Base-by-base conservation (phyloP, 1,139 yeast species). In the Zygoascus meyerae region DNA sequence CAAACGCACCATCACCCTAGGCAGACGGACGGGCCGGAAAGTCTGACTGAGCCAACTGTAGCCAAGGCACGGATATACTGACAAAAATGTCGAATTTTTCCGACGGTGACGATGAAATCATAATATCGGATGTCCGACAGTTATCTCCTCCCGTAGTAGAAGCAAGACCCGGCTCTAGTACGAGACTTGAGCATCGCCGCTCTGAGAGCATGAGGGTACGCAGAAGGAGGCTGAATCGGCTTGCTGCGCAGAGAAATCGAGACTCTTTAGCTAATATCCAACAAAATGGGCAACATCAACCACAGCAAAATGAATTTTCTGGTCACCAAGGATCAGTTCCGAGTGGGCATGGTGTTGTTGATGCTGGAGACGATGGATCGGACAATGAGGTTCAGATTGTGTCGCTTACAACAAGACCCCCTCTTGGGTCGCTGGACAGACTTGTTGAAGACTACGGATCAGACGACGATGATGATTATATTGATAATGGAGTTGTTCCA, bases 21-120 rank as follows among this genome's bases (percentile, higher is more conserved):
- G 4, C 26, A 21, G 26, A 21, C 26, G 26, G 26, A 21, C 26
- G 26, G 26, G 7, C 4, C 6, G 26, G 26, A 5, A 7, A 21
- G 26, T 21, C 7, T 7, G 7, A 21, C 26, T 21, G 26, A 21
- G 7, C 26, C 7, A 21, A 7, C 7, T 21, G 7, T 21, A 21
- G 26, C n/a, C n/a, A n/a, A n/a, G n/a, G n/a, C n/a, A n/a, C n/a
- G n/a, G n/a, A n/a, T n/a, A 21, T 7, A 21, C 26, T 21, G 4
- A 5, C 26, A 21, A 21, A 21, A 4, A 21, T 21, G 26, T 21
- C 26, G 26, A 21, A 21, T 21, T 21, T 21, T 21, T 21, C 26
- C 26, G 38, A 21, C n/a, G 46, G 38, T 32, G 47, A 44, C 18
- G 48, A 45, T 34, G 48, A 45, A 16, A 45, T 45, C 14, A 40